These are phyloP conservation scores for Petrea volubilis DNA, from an alignment of 257 asterid genomes.

Conservation along the genomic window DNA sequence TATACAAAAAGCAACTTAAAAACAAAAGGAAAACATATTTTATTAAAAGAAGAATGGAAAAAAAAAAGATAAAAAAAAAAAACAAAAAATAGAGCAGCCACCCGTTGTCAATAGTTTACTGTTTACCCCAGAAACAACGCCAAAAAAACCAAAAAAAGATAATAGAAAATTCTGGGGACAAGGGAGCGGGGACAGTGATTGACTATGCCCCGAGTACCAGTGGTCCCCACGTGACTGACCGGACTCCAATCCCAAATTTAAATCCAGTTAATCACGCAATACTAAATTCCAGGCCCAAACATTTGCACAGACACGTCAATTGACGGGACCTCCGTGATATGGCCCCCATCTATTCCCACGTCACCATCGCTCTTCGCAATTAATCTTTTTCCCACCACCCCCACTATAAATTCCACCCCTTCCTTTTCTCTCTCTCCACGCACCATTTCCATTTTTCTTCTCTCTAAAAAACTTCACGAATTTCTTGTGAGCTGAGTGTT, in stretches of 20 bases:
- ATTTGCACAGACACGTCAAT: conserved; percentile 38
- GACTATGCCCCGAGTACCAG: conserved; percentile 5
- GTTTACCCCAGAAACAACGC: not conserved
- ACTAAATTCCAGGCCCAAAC: conserved; percentile 30
- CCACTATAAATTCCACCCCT: conserved; percentile 29
- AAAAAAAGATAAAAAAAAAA: no score
- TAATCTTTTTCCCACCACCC: not conserved
- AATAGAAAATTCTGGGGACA: not conserved
- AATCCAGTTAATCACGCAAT: conserved; percentile 45
- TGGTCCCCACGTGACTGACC: conserved; percentile 37
- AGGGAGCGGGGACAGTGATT: conserved; percentile 19
- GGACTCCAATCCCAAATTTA: conserved; percentile 43
- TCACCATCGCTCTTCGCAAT: conserved; percentile 27
- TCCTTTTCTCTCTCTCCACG: conserved; percentile 17
- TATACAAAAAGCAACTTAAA: no score
- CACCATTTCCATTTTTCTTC: conserved; percentile 8
- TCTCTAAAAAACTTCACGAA: conserved; percentile 7
- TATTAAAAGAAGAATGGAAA: no score
- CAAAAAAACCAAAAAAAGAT: not conserved
- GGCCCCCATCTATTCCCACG: conserved; percentile 34
- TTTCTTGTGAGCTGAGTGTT: not conserved
- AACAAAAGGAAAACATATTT: no score
- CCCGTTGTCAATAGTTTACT: no score
- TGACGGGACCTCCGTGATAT: conserved; percentile 43
- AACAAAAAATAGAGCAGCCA: no score